Evolutionary conservation across 768 basidiomycete species (phyloP).

Genomic region (Kondoa malvinella): DNA sequence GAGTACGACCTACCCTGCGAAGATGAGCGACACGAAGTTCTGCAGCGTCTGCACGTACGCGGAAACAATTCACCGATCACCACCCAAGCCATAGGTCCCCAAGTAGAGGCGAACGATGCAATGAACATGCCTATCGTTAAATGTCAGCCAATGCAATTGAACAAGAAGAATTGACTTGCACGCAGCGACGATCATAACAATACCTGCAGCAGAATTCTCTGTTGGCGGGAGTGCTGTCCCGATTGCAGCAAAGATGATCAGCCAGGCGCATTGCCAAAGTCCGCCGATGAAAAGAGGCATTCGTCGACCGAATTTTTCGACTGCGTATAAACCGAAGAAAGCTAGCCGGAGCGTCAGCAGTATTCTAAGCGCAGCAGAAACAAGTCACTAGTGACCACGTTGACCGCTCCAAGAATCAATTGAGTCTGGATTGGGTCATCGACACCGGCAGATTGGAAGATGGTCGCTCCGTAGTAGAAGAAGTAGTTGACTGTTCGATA

Average conservation of each 20-base stretch:
- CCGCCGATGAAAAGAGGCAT: slow-evolving; percentile 46
- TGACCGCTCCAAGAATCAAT: slow-evolving; percentile 57
- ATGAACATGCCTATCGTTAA: slow-evolving; percentile 49
- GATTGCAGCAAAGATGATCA: slow-evolving; percentile 35
- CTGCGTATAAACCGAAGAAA: slow-evolving; percentile 51
- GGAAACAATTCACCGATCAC: slow-evolving; percentile 53
- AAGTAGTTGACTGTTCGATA: too few relatives aligned
- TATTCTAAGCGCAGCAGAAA: neutral
- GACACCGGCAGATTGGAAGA: slow-evolving; percentile 53
- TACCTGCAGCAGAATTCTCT: slow-evolving; percentile 32
- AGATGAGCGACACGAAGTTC: neutral
- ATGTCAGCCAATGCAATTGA: neutral
- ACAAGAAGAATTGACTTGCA: neutral
- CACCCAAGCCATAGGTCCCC: neutral
- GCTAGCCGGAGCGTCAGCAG: slow-evolving; percentile 13
- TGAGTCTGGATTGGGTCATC: slow-evolving; percentile 52
- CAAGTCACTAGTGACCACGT: slow-evolving; percentile 51
- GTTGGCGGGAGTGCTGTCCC: slow-evolving; percentile 43
- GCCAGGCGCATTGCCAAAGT: slow-evolving; percentile 19
- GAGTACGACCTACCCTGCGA: neutral
- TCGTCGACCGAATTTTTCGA: slow-evolving; percentile 50
- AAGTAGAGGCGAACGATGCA: neutral
- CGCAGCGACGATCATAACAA: slow-evolving; percentile 49
- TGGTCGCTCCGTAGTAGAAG: slow-evolving; percentile 49
- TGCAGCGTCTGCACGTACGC: slow-evolving; percentile 42